Base-by-base conservation (phyloP, 495 filamentous ascomycete species). In the Neurospora hispaniola region DNA sequence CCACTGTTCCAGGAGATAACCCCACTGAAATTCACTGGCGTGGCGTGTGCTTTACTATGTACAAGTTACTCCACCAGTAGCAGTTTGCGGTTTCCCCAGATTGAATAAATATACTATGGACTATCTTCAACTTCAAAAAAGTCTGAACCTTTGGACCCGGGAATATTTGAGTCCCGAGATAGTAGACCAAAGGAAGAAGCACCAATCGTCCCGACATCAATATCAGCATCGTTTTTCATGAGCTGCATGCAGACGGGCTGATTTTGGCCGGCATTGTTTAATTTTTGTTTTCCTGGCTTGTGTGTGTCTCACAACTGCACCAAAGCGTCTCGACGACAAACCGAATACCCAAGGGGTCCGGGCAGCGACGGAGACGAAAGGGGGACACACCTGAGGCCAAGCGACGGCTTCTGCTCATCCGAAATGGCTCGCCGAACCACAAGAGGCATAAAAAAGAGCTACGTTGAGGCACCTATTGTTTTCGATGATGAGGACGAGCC, bases 401-500 rank as follows among this genome's bases (percentile, higher is more conserved):
- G n/a, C 6, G 10, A 70, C 40, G n/a, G n/a, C 11, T 9, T 31
- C 44, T 41, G 12, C n/a, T 27, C 38, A 42, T 35, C 38, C 38
- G 20, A 42, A 14, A 79, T 78, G 77, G 73, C 59, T 1, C 75
- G 70, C 6, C 73, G 77, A 39, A 73, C 41, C 41, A 76, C 78
- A 1, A 66, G 79, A 7, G 76, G 75, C 44, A 68, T 76, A 38
- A 70, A 71, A 18, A 80, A 79, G 70, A 70, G 71, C 42, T 80
- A 80, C 42, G 70, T 71, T 42, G 76, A 78, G 39, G 75, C 75
- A 12, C 77, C 74, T 23, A 20, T 78, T 20, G 38, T 70, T 35
- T 69, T 73, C 40, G 75, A 74, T 31, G 77, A 78, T 23, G 78
- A 75, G 62, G 78, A 80, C 12, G 78, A 79, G 27, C 72, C 74